Percentiles rank a stretch among this genome's conserved stretches.
Evolutionary conservation across 2,329 filamentous ascomycete species (phyloP).

Genomic region (Penicillium sp.): DNA sequence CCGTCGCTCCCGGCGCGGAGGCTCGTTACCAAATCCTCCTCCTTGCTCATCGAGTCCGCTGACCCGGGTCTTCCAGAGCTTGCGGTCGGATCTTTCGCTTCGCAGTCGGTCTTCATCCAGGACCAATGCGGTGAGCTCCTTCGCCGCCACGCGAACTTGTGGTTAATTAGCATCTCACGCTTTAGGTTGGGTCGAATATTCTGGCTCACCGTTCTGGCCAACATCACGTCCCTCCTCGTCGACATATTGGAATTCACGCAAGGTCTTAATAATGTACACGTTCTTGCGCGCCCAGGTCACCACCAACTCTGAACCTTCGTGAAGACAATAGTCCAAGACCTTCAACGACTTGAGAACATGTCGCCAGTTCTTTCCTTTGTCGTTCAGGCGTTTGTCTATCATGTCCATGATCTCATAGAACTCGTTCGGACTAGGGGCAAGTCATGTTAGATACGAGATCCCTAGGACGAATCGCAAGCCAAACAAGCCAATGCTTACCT

Average conservation of each 20-base stretch:
- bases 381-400: slow-evolving; percentile 96
- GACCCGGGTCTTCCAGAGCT: slow-evolving; percentile 95
- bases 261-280: slow-evolving; percentile 97
- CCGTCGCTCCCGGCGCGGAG: slow-evolving; percentile 50
- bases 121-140: slow-evolving; percentile 90
- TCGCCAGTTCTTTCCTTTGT: slow-evolving; percentile 99
- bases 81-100: slow-evolving; percentile 86
- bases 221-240: slow-evolving; percentile 96
- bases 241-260: slow-evolving; percentile 95
- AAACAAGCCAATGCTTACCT: slow-evolving; percentile 64
- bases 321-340: slow-evolving; percentile 95
- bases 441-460: slow-evolving; percentile 10
- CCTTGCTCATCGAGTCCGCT: slow-evolving; percentile 81
- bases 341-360: slow-evolving; percentile 97
- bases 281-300: slow-evolving; percentile 99
- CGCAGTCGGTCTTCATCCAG: slow-evolving; percentile 92
- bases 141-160: slow-evolving; percentile 89
- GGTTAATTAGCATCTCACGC: slow-evolving; percentile 6
- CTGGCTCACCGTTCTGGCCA: slow-evolving; percentile 82
- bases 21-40: slow-evolving; percentile 47
- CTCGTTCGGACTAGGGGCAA: slow-evolving; percentile 74
- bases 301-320: slow-evolving; percentile 94
- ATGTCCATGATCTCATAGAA: slow-evolving; percentile 99
- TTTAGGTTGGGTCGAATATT: neutral
- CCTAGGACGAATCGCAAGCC: neutral